Evolutionary conservation across 352 stramenopile species (phyloP).

Genomic region (Pythium apleroticum): DNA sequence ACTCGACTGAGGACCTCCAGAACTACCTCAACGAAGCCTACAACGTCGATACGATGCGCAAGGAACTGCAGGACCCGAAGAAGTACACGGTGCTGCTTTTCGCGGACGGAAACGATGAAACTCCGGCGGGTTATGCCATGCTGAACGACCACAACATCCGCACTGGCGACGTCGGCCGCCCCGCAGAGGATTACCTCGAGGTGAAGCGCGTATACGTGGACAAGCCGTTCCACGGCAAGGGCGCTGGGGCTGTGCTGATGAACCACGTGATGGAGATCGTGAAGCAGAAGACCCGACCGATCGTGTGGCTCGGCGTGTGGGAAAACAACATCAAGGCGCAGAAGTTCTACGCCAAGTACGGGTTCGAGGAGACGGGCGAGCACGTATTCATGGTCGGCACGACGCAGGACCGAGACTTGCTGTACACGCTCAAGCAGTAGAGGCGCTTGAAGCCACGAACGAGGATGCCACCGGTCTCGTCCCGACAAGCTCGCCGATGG

Average conservation of each 20-base stretch:
- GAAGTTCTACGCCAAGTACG: constrained; percentile 38
- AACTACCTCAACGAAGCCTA: constrained; percentile 25
- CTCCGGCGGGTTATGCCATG: constrained; percentile 30
- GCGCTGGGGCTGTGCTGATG: constrained; percentile 29
- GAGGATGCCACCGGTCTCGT: no score
- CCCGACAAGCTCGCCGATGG: no score
- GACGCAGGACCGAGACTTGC: constrained; percentile 20
- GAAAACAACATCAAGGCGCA: constrained; percentile 36
- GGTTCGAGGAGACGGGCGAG: constrained; percentile 33
- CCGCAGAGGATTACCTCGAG: constrained; percentile 27
- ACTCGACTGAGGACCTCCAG: constrained; percentile 25
- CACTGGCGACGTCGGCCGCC: constrained; percentile 24
- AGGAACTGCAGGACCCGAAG: constrained; percentile 25
- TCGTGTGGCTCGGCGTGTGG: constrained; percentile 38
- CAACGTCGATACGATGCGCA: constrained; percentile 19
- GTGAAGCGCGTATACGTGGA: constrained; percentile 38
- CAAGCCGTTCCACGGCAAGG: constrained; percentile 30
- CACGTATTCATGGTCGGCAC: constrained; percentile 30
- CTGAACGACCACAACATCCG: constrained; percentile 26
- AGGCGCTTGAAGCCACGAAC: no score
- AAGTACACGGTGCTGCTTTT: constrained; percentile 36
- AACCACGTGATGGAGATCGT: constrained; percentile 31
- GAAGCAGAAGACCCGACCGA: constrained; percentile 22
- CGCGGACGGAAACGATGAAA: background rate
- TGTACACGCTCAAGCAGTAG: no score